These are phyloP conservation scores for Fermentozyma sake DNA, from an alignment of 1,139 yeast species.

Conservation along the genomic window DNA sequence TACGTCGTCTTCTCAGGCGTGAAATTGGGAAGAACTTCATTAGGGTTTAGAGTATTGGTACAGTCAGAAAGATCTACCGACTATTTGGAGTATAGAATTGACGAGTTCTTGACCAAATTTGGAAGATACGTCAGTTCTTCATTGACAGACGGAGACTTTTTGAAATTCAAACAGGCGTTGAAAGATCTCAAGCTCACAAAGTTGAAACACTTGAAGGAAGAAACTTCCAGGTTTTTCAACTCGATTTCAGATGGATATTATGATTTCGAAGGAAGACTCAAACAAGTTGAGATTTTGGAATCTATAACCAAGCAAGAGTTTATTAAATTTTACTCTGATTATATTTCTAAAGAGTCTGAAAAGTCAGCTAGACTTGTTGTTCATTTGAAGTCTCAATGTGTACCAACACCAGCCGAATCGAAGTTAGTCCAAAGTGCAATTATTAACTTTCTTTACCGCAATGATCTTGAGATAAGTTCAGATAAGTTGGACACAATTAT, in stretches of 20 bases:
- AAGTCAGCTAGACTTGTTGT: constrained; percentile 52
- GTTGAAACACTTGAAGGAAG: constrained; percentile 74
- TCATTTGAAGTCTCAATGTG: constrained; percentile 62
- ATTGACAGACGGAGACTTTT: constrained; percentile 60
- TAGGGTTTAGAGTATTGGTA: constrained; percentile 73
- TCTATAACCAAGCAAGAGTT: constrained; percentile 55
- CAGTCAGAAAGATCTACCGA: constrained; percentile 81
- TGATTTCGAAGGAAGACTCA: constrained; percentile 58
- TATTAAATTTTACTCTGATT: constrained; percentile 46
- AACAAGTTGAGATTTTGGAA: constrained; percentile 55
- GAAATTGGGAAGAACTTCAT: constrained; percentile 63
- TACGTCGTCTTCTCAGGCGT: constrained; percentile 84
- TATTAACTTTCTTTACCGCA: constrained; percentile 21
- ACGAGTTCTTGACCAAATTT: constrained; percentile 49
- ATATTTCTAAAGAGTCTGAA: constrained; percentile 25
- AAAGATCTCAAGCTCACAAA: constrained; percentile 64
- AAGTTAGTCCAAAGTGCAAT: constrained; percentile 26
- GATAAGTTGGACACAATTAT: constrained; percentile 25
- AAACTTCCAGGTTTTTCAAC: constrained; percentile 60
- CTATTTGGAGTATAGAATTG: constrained; percentile 75
- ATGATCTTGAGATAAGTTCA: constrained; percentile 20
- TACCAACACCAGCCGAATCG: constrained; percentile 20
- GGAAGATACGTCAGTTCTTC: constrained; percentile 29
- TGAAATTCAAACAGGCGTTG: constrained; percentile 65
- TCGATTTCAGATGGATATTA: constrained; percentile 72